These are phyloP conservation scores for Venturia pyrina DNA, from an alignment of 2,329 filamentous ascomycete genomes.

Conservation along the genomic window DNA sequence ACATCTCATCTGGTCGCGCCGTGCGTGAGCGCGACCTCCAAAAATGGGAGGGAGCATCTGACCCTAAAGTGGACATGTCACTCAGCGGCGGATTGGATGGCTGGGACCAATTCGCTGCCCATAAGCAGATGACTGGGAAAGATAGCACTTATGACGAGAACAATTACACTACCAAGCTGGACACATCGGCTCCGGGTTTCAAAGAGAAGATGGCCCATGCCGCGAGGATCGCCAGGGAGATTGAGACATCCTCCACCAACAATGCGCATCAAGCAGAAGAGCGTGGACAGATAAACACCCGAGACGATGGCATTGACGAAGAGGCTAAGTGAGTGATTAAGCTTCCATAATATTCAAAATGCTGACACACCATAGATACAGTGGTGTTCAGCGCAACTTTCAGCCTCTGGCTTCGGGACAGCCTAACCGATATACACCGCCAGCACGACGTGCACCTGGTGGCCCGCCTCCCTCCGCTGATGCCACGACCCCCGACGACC, in stretches of 20 bases:
- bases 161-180: slow-evolving; percentile 85
- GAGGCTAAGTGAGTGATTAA: slow-evolving; percentile 67
- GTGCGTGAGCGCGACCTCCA: slow-evolving; percentile 67
- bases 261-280: slow-evolving; percentile 88
- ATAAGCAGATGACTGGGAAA: slow-evolving; percentile 77
- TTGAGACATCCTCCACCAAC: slow-evolving; percentile 57
- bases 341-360: slow-evolving; percentile 4
- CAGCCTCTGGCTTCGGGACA: slow-evolving; percentile 53
- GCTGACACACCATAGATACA: slow-evolving; percentile 52
- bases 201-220: slow-evolving; percentile 67
- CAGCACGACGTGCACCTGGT: slow-evolving; percentile 71
- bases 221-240: slow-evolving; percentile 78
- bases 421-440: slow-evolving; percentile 76
- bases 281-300: slow-evolving; percentile 56
- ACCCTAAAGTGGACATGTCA: slow-evolving; percentile 54
- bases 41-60: slow-evolving; percentile 64
- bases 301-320: slow-evolving; percentile 65
- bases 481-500: slow-evolving; percentile 68
- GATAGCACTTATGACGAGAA: slow-evolving; percentile 90
- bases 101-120: slow-evolving; percentile 94
- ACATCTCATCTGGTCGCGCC: slow-evolving; percentile 68
- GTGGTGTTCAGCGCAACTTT: slow-evolving; percentile 71
- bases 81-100: slow-evolving; percentile 37
- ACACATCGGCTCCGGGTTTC: slow-evolving; percentile 75
- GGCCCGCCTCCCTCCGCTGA: slow-evolving; percentile 57